Percentiles rank a stretch among this genome's conserved stretches.
phyloP scores from a whole-genome alignment of 208 protist genomes.

The Chromosphaera perkinsii region DNA sequence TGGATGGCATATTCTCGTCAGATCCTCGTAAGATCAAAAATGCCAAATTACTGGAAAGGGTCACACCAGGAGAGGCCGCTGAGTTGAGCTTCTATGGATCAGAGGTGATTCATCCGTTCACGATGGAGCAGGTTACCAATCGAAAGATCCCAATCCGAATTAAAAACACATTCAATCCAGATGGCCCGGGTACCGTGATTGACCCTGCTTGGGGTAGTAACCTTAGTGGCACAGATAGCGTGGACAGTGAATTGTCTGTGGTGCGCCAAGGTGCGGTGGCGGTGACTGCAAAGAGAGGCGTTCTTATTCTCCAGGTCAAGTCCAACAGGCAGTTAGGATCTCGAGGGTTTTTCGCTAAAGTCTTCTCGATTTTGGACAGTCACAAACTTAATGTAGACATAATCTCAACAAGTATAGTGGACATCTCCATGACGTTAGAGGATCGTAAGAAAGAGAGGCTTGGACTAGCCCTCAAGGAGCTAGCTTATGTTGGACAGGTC shows the following conservation, averaged over 20 bases:
- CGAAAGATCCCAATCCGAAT: constrained; percentile 35
- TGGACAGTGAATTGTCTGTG: too few relatives aligned
- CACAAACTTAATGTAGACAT: constrained; percentile 13
- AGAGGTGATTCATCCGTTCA: constrained; percentile 39
- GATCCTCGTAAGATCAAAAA: constrained; percentile 21
- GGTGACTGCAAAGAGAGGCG: constrained; percentile 7
- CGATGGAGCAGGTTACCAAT: constrained; percentile 32
- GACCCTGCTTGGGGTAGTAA: neutral
- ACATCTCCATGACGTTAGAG: constrained; percentile 10
- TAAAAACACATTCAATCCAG: constrained; percentile 32
- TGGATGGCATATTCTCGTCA: constrained; percentile 36
- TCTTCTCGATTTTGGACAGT: constrained; percentile 1
- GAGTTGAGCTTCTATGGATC: constrained; percentile 29
- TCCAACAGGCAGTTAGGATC: constrained; percentile 6
- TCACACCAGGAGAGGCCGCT: constrained; percentile 29
- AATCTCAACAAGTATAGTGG: constrained; percentile 4
- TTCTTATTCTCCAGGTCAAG: constrained; percentile 1
- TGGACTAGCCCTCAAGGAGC: neutral
- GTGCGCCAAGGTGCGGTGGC: neutral
- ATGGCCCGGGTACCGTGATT: neutral
- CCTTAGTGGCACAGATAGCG: neutral
- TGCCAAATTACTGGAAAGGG: constrained; percentile 3
- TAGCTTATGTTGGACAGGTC: constrained; percentile 9
- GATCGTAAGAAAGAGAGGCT: neutral
- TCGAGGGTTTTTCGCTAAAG: neutral